A percentile compares a stretch with the other conserved stretches of the same genome.
Evolutionary conservation across 345 rosid species (phyloP).

Genomic region (Atalantia buxifolia): DNA sequence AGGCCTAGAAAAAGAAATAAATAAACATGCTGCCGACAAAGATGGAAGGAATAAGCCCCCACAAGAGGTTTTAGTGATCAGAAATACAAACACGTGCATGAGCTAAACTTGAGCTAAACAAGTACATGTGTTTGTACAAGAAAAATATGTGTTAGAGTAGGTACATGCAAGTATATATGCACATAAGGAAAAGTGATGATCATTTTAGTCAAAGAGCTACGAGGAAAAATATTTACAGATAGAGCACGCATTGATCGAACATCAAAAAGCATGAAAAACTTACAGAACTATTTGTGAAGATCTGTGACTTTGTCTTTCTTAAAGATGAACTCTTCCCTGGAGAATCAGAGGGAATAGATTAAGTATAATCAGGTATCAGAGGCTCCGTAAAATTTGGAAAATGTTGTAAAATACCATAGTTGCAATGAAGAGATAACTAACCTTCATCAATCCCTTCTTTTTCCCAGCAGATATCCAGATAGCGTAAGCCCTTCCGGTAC

Average conservation of each 20-base stretch:
- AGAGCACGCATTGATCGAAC: slow-evolving; percentile 1
- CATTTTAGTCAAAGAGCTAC: neutral
- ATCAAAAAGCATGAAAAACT: slow-evolving; percentile 22
- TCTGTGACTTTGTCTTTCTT: slow-evolving; percentile 85
- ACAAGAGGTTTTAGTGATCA: neutral
- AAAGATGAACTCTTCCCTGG: slow-evolving; percentile 70
- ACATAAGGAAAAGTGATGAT: neutral
- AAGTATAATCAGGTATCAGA: neutral
- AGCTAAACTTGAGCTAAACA: neutral
- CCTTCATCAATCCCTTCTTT: slow-evolving; percentile 95
- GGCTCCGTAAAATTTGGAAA: neutral
- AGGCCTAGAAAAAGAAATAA: neutral
- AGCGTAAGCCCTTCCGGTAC: slow-evolving; percentile 84
- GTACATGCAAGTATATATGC: neutral
- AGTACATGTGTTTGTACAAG: neutral
- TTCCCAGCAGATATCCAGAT: slow-evolving; percentile 96
- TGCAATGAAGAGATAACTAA: slow-evolving; percentile 12
- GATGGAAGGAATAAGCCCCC: neutral
- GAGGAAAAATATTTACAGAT: neutral
- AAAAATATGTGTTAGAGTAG: too few species aligned
- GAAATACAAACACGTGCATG: neutral
- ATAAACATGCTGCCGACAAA: neutral
- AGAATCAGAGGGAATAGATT: slow-evolving; percentile 17
- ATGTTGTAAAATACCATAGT: neutral
- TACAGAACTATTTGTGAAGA: slow-evolving; percentile 91